Conservation (phyloP, 1,284 basidiomycete species). For the Trametes versicolor region DNA sequence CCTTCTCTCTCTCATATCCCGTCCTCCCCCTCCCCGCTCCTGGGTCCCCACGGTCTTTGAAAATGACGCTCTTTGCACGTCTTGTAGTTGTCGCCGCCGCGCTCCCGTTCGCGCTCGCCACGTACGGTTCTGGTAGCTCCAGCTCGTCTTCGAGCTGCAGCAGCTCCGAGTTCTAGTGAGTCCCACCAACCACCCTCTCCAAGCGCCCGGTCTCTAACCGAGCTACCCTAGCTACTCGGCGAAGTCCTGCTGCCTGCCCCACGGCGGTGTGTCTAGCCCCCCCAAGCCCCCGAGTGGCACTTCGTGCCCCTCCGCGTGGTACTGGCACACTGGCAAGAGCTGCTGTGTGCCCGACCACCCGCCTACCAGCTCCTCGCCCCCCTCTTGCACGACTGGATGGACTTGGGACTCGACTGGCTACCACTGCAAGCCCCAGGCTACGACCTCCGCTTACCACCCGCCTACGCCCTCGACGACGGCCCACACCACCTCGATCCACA, state of each 20-base stretch:
- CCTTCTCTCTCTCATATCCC: slow-evolving; percentile 23
- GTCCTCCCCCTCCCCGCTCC: slow-evolving; percentile 35
- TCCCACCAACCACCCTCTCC: background rate
- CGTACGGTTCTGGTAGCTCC: slow-evolving; percentile 3
- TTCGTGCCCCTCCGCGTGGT: slow-evolving; percentile 49
- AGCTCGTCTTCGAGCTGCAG: slow-evolving; percentile 27
- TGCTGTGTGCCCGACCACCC: slow-evolving; percentile 57
- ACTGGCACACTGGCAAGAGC: slow-evolving; percentile 47
- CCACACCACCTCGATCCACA: slow-evolving; percentile 13
- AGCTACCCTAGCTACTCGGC: slow-evolving; percentile 49
- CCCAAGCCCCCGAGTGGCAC: slow-evolving; percentile 59
- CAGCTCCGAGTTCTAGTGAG: slow-evolving; percentile 40
- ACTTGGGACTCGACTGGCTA: slow-evolving; percentile 56
- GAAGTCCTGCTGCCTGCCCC: slow-evolving; percentile 59
- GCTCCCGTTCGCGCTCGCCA: slow-evolving; percentile 42
- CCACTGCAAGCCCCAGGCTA: slow-evolving; percentile 34
- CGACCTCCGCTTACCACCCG: slow-evolving; percentile 5
- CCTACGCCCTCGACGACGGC: slow-evolving; percentile 6
- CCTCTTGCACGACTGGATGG: slow-evolving; percentile 56
- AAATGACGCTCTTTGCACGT: slow-evolving; percentile 44
- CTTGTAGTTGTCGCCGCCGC: slow-evolving; percentile 41
- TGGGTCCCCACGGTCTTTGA: slow-evolving; percentile 41
- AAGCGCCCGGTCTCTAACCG: background rate
- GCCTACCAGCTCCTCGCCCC: slow-evolving; percentile 50
- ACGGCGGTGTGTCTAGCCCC: slow-evolving; percentile 54